phyloP scores from a whole-genome alignment of 2,329 filamentous ascomycete species.

The Cladophialophora exuberans region DNA sequence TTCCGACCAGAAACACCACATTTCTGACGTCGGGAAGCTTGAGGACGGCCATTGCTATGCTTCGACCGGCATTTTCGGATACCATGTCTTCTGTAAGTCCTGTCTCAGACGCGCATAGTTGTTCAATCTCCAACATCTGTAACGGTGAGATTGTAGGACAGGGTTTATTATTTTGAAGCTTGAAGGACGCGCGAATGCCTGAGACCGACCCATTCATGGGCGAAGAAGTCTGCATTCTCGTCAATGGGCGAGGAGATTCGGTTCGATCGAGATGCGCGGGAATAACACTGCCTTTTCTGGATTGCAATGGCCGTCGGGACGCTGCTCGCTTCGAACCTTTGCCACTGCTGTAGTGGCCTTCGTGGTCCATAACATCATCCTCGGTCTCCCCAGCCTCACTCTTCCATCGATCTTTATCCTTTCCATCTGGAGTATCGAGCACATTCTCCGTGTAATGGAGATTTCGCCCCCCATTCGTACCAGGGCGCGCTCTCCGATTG shows the following conservation, averaged over 20 bases:
- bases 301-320: slow-evolving; percentile 42
- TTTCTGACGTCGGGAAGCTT: slow-evolving; percentile 48
- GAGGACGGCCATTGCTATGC: slow-evolving; percentile 82
- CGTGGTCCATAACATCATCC: slow-evolving; percentile 42
- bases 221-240: slow-evolving; percentile 41
- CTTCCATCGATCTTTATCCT: slow-evolving; percentile 60
- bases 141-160: slow-evolving; percentile 67
- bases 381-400: slow-evolving; percentile 71
- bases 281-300: slow-evolving; percentile 49
- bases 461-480: slow-evolving; percentile 82
- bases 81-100: slow-evolving; percentile 88
- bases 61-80: slow-evolving; percentile 86
- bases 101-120: slow-evolving; percentile 83
- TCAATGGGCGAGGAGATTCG: slow-evolving; percentile 31
- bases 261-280: slow-evolving; percentile 40
- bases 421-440: slow-evolving; percentile 61
- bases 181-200: slow-evolving; percentile 44
- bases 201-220: slow-evolving; percentile 42
- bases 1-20: slow-evolving; percentile 86
- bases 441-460: slow-evolving; percentile 91
- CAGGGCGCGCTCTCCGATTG: slow-evolving; percentile 69
- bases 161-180: slow-evolving; percentile 57
- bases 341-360: slow-evolving; percentile 50
- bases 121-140: slow-evolving; percentile 91
- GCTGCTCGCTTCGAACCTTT: slow-evolving; percentile 49